Conservation (phyloP, 1,284 basidiomycete genomes). For the Rhodotorula mucilaginosa region DNA sequence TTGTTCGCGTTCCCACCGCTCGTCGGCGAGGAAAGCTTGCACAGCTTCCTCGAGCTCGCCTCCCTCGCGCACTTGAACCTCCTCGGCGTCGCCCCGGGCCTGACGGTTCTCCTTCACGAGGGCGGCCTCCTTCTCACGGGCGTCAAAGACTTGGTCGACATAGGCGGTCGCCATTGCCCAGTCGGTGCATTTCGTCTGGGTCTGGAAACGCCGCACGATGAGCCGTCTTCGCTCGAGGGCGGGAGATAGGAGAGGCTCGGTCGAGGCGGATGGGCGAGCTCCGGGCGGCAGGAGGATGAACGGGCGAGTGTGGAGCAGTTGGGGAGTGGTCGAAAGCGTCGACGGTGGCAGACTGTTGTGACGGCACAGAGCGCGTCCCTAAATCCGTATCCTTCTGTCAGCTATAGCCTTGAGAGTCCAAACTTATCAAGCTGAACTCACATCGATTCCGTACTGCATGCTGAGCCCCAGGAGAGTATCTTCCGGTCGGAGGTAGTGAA, state of each 20-base stretch:
- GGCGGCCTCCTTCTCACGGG: constrained; percentile 19
- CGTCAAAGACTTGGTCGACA: constrained; percentile 22
- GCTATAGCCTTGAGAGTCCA: not conserved
- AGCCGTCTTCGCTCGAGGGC: constrained; percentile 27
- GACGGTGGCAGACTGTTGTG: constrained; percentile 65
- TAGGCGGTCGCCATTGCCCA: constrained; percentile 33
- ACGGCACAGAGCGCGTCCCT: constrained; percentile 62
- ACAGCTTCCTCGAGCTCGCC: constrained; percentile 37
- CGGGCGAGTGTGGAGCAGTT: constrained; percentile 66
- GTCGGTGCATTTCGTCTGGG: constrained; percentile 27
- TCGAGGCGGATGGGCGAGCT: constrained; percentile 34
- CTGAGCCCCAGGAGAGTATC: constrained; percentile 69
- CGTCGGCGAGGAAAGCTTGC: constrained; percentile 21
- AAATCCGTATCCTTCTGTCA: not conserved
- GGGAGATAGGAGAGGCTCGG: constrained; percentile 18
- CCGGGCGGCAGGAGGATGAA: constrained; percentile 58
- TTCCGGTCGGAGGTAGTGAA: constrained; percentile 58
- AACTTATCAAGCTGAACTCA: constrained; percentile 47
- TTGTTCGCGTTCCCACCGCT: constrained; percentile 36
- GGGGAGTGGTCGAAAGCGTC: constrained; percentile 66
- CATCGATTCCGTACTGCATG: constrained; percentile 61
- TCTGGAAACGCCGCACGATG: constrained; percentile 34
- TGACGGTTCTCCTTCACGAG: constrained; percentile 14
- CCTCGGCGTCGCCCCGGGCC: constrained; percentile 1
- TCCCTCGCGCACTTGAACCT: constrained; percentile 20